Base-by-base conservation (phyloP, 169 alveolate species). In the Plasmodium cynomolgi region DNA sequence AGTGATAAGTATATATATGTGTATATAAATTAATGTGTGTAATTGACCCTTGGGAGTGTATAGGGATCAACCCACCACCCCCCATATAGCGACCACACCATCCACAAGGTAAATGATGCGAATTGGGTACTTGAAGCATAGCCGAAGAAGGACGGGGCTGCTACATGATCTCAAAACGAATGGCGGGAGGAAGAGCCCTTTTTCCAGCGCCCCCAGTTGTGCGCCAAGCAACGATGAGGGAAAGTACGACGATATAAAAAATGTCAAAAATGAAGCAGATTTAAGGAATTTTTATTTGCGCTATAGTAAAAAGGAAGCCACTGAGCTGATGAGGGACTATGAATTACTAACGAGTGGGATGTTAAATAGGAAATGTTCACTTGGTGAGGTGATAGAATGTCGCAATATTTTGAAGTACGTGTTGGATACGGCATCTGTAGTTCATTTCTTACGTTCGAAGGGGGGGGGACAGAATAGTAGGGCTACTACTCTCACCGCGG, bases 351-450 rank as follows among this genome's bases (percentile, higher is more conserved):
- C 83, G 33, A 41, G 83, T 81, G 72, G 91, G 44, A 29, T 20
- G 23, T 50, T 80, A 34, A 80, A 33, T 31, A 62, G 33, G 7
- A 81, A 58, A 58, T 90, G 86, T 39, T 33, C 83, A 13, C 23
- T n/a, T 50, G 71, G 33, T 15, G 94, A 90, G 54, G 83, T 90
- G 54, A 33, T 41, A 7, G 94, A 80, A 74, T 80, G 83, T 31
- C 11, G 37, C 11, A 62, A 58, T 6, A 90, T 90, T 58, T 15
- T 62, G 13, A 90, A 74, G 31, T 90, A 90, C 72, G 39, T 80
- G 56, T 26, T 83, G 50, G 71, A 62, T 26, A 34, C 33, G 3
- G 20, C 73, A 15, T 29, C 82, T n/a, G 23, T 90, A 15, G 29
- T 81, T 17, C 90, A 90, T n/a, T 90, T 90, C 39, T 23, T 90